Conservation (phyloP, 176 grass and related monocot genomes). For the Puya raimondii region DNA sequence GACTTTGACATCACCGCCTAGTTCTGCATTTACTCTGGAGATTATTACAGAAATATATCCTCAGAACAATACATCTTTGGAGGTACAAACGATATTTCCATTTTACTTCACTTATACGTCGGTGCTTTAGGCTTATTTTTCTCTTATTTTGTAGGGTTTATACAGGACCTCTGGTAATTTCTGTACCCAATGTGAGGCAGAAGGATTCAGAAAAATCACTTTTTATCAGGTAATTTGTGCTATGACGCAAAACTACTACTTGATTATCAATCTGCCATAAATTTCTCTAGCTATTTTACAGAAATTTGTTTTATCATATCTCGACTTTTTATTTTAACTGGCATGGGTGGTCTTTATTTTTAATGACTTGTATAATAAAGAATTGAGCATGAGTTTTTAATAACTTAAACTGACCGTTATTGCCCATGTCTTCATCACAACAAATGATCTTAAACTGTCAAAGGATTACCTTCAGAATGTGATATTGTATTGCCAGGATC, state of each 20-base stretch:
- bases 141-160: slow-evolving; percentile 50
- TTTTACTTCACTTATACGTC: not conserved
- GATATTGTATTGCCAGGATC: slow-evolving; percentile 49
- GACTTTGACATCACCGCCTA: slow-evolving; percentile 51
- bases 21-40: slow-evolving; percentile 63
- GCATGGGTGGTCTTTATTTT: slow-evolving; percentile 2
- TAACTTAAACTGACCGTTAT: not conserved
- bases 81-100: slow-evolving; percentile 45
- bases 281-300: not conserved
- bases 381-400: not conserved
- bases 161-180: slow-evolving; percentile 92
- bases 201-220: slow-evolving; percentile 97
- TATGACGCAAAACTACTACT: slow-evolving; percentile 5
- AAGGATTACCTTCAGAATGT: slow-evolving; percentile 6
- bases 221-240: slow-evolving; percentile 73
- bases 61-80: slow-evolving; percentile 94
- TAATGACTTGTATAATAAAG: not conserved
- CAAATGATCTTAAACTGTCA: not conserved
- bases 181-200: slow-evolving; percentile 97
- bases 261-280: slow-evolving; percentile 4
- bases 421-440: not conserved
- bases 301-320: not conserved
- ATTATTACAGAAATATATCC: slow-evolving; percentile 91
- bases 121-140: slow-evolving; percentile 1
- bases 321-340: not conserved